phyloP scores from a whole-genome alignment of 805 yeast species.

The Pichia rugopelliculosa region DNA sequence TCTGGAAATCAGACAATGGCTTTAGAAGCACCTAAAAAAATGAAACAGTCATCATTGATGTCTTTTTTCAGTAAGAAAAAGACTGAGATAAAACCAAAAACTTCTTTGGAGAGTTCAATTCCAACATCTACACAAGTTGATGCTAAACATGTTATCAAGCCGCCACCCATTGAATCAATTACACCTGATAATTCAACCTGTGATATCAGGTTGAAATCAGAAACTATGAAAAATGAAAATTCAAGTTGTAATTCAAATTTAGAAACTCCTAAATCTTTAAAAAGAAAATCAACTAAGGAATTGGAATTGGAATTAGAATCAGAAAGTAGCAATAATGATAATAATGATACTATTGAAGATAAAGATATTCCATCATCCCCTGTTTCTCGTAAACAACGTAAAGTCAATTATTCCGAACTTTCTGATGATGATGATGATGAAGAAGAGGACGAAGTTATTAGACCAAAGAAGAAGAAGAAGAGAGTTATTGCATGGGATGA shows the following conservation, averaged over 20 bases:
- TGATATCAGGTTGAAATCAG: conserved; percentile 5
- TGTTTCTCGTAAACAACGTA: conserved; percentile 9
- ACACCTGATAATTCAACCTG: conserved; percentile 24
- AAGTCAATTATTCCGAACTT: conserved; percentile 17
- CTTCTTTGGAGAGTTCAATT: not conserved
- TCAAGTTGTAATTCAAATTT: not conserved
- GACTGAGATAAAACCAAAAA: not conserved
- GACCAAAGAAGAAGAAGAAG: conserved; percentile 7
- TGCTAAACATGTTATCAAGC: not conserved
- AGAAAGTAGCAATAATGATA: not conserved
- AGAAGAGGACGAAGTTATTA: conserved; percentile 8
- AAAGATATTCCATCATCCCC: conserved; percentile 19
- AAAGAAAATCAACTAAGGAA: not conserved
- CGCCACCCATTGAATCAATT: conserved; percentile 9
- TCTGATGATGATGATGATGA: conserved; percentile 17
- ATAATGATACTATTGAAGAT: not conserved
- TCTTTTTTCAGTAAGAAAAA: conserved; percentile 23
- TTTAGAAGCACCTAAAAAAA: conserved; percentile 5
- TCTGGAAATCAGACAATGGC: not conserved
- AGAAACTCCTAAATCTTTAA: conserved; percentile 12
- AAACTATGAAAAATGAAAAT: not conserved
- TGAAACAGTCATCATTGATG: conserved; percentile 27
- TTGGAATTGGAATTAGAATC: not conserved
- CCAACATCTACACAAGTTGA: not conserved
- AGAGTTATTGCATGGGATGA: conserved; percentile 14